phyloP scores from a whole-genome alignment of 2,329 filamentous ascomycete species.

The Aspergillus versicolor region DNA sequence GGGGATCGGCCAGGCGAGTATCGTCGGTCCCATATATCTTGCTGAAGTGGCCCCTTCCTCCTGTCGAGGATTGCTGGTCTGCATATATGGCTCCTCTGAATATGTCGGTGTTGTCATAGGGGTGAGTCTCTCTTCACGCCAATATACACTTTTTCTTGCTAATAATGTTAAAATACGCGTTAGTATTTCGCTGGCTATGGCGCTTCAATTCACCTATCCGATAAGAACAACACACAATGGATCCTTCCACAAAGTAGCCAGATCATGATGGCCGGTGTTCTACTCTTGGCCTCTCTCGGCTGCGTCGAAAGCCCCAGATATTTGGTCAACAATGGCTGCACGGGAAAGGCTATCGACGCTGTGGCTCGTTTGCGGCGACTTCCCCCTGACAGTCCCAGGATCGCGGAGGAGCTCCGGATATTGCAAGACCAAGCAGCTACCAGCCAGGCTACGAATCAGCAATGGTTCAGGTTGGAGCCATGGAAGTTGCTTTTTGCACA shows the following conservation, averaged over 20 bases:
- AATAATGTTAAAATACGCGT: not conserved
- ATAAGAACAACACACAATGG: slow-evolving; percentile 43
- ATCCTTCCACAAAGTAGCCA: slow-evolving; percentile 69
- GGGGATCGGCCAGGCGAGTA: slow-evolving; percentile 58
- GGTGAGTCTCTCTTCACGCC: not conserved
- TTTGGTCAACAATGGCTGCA: slow-evolving; percentile 61
- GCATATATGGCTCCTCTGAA: slow-evolving; percentile 16
- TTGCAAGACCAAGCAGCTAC: not conserved
- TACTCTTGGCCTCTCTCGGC: slow-evolving; percentile 65
- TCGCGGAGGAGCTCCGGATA: not conserved
- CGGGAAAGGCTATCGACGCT: not conserved
- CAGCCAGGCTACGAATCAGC: not conserved
- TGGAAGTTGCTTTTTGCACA: not conserved
- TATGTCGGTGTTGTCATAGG: not conserved
- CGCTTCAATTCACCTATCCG: slow-evolving; percentile 48
- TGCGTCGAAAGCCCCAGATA: slow-evolving; percentile 66
- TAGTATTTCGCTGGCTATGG: slow-evolving; percentile 43
- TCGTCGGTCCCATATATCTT: slow-evolving; percentile 86
- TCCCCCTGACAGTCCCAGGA: not conserved
- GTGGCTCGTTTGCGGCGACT: not conserved
- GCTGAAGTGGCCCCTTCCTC: slow-evolving; percentile 73
- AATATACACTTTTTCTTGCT: not conserved
- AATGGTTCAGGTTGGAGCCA: not conserved
- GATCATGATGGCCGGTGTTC: slow-evolving; percentile 68
- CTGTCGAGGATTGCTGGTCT: not conserved